These are phyloP conservation scores for Corchorus olitorius DNA, from an alignment of 345 rosid genomes.

Conservation along the genomic window DNA sequence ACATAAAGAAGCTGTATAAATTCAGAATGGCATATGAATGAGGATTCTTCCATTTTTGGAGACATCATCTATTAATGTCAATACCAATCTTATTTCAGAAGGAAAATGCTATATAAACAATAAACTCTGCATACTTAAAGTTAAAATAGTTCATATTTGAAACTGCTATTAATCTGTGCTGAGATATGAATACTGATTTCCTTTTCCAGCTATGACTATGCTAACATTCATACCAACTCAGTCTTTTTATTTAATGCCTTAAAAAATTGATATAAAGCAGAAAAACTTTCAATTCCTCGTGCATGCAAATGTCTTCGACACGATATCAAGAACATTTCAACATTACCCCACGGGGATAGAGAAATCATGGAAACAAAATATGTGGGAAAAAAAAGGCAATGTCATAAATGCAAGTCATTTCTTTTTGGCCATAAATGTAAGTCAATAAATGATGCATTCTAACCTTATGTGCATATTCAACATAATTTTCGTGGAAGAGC, in stretches of 20 bases:
- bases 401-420: not conserved
- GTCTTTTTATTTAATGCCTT: not conserved
- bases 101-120: not conserved
- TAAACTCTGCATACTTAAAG: slow-evolving; percentile 9
- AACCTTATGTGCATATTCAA: slow-evolving; percentile 97
- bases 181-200: not conserved
- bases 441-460: slow-evolving; percentile 22
- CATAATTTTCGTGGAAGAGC: slow-evolving; percentile 92
- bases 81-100: not conserved
- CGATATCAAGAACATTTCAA: not conserved
- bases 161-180: not conserved
- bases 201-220: not conserved
- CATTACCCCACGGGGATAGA: not conserved
- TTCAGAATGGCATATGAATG: not conserved
- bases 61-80: not conserved
- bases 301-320: not conserved
- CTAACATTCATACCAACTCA: not conserved
- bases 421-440: no score
- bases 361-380: not conserved
- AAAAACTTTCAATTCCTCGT: not conserved
- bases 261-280: not conserved
- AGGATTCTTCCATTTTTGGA: not conserved
- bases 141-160: not conserved
- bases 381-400: not conserved
- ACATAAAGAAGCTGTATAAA: slow-evolving; percentile 16